phyloP scores from a whole-genome alignment of 177 flowering plant species.

The Telopea speciosissima region DNA sequence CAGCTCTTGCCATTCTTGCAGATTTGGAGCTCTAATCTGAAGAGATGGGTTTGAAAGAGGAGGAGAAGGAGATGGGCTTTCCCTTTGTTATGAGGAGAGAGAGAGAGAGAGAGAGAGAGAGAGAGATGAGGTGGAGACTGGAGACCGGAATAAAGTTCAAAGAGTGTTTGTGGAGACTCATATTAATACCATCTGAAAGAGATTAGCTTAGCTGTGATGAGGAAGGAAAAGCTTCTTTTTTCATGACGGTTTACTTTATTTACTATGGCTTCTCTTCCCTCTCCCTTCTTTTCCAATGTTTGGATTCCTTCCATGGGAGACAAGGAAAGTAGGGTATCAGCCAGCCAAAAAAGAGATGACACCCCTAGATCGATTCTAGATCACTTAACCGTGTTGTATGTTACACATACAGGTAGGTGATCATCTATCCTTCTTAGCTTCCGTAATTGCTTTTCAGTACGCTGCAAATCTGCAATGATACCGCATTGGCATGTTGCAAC shows the following conservation, averaged over 20 bases:
- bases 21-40: neutral
- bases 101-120: too few relatives aligned
- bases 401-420: too few relatives aligned
- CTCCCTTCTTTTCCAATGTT: conserved; percentile 11
- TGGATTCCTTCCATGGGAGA: conserved; percentile 53
- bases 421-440: too few relatives aligned
- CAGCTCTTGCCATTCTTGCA: conserved; percentile 13
- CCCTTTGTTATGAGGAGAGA: neutral
- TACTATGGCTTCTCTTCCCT: conserved; percentile 21
- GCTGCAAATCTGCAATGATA: too few relatives aligned
- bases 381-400: too few relatives aligned
- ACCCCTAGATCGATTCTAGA: neutral
- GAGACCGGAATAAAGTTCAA: conserved; percentile 38
- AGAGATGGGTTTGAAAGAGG: neutral
- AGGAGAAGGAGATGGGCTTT: neutral
- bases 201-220: conserved; percentile 3
- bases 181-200: neutral
- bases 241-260: conserved; percentile 21
- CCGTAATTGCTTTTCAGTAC: too few relatives aligned
- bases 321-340: conserved; percentile 47
- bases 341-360: neutral
- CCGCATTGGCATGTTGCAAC: too few relatives aligned
- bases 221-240: conserved; percentile 30
- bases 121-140: conserved; percentile 9
- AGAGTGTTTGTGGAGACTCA: neutral